Conservation (phyloP, 108 stramenopile species). For the Nitzschia sp. region DNA sequence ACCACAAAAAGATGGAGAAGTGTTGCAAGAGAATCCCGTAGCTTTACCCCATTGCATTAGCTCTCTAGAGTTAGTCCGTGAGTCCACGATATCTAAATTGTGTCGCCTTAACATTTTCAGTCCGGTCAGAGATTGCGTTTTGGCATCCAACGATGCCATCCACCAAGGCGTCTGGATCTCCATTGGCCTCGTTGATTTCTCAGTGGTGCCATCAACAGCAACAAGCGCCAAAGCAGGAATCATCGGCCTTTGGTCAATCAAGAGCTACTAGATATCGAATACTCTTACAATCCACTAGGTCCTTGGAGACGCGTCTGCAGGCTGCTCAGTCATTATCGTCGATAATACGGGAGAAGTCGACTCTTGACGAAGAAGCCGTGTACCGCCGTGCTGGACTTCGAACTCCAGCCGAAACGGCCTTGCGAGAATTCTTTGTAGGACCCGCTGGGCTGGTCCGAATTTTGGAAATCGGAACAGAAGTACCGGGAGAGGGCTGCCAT, state of each 20-base stretch:
- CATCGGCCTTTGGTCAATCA: not conserved
- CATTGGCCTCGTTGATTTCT: not conserved
- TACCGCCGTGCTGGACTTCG: slow-evolving; percentile 41
- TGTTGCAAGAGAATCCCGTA: too few relatives aligned
- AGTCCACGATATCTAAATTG: too few relatives aligned
- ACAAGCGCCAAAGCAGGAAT: not conserved
- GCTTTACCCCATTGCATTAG: too few relatives aligned
- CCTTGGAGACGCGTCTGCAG: slow-evolving; percentile 9
- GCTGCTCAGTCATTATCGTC: slow-evolving; percentile 20
- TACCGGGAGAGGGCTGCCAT: not conserved
- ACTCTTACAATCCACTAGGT: slow-evolving; percentile 28
- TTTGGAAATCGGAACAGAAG: slow-evolving; percentile 21
- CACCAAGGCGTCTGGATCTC: not conserved
- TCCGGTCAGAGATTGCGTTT: too few relatives aligned
- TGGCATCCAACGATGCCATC: slow-evolving; percentile 5
- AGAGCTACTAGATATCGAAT: slow-evolving; percentile 33
- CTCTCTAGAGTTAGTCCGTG: too few relatives aligned
- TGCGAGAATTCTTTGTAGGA: slow-evolving; percentile 30
- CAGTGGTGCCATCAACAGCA: slow-evolving; percentile 22
- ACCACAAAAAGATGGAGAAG: too few relatives aligned
- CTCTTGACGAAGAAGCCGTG: slow-evolving; percentile 3
- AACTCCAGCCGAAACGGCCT: slow-evolving; percentile 39
- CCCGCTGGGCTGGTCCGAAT: slow-evolving; percentile 25
- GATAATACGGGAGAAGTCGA: not conserved
- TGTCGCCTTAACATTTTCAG: too few relatives aligned